Base-by-base conservation (phyloP, 2,329 filamentous ascomycete species). In the Cadophora gregata region DNA sequence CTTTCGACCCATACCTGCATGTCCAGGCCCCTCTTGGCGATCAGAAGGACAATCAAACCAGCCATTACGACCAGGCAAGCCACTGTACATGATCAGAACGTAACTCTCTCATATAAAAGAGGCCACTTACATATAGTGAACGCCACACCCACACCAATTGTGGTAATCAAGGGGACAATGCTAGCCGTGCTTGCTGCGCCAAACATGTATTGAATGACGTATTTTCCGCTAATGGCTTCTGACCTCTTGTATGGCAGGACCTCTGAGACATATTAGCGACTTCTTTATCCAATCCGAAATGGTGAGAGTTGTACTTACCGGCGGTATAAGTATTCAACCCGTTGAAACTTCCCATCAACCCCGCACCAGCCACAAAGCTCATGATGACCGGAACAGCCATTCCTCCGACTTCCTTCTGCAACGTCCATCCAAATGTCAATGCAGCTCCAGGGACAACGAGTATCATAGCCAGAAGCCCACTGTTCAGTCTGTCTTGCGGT, bases 271-370 rank as follows among this genome's bases (percentile, higher is more conserved):
- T 6, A 47, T 56, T 6, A 62, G 47, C 36, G 19, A 21, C 2
- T 8, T 47, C 42, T 6, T n/a, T 4, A 2, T 4, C 38, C 12
- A 42, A 16, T 5, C 1, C 6, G 14, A 19, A 42, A 3, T 16
- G 19, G 50, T 7, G 4, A 31, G 36, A 21, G n/a, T 19, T 27
- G 21, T 74, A 47, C n/a, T 59, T 69, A 79, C 78, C 79, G 16
- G 78, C 78, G 42, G 77, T 76, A 62, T 80, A 81, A 0, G 79
- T 81, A 63, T 81, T 81, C 21, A 81, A 59, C 2, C 77, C 77
- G 24, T 76, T 79, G 31, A 80, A 81, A 0, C 78, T 77, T 7
- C 73, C 74, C 75, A 80, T 77, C 1, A 80, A 68, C 0, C 79
- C 79, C 19, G 75, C 67, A 0, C 78, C 79, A 14, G 77, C 70